phyloP scores from a whole-genome alignment of 1,284 basidiomycete genomes.

The Rhodotorula sp. region DNA sequence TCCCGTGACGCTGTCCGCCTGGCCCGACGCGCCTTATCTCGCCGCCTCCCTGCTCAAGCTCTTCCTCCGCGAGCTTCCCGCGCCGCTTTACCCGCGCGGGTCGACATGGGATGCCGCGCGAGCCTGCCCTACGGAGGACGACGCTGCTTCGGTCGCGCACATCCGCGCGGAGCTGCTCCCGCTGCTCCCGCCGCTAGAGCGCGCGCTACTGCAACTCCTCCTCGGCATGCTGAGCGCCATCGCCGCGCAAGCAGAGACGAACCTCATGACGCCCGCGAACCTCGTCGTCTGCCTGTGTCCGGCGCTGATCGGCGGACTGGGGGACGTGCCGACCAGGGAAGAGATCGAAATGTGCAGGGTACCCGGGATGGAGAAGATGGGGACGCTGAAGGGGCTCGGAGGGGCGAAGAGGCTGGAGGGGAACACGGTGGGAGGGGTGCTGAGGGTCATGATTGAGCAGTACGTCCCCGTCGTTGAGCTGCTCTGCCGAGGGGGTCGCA shows the following conservation, averaged over 20 bases:
- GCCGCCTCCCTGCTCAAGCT: slow-evolving; percentile 43
- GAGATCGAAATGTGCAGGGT: slow-evolving; percentile 32
- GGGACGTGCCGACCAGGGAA: slow-evolving; percentile 14
- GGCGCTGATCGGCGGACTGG: slow-evolving; percentile 34
- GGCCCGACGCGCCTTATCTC: slow-evolving; percentile 39
- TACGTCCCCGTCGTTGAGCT: background rate
- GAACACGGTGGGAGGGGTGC: slow-evolving; percentile 30
- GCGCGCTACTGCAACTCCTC: slow-evolving; percentile 22
- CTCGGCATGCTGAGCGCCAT: slow-evolving; percentile 24
- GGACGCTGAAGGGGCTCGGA: background rate
- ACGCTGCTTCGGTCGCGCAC: slow-evolving; percentile 5
- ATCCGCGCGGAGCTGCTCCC: slow-evolving; percentile 29
- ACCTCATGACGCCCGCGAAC: slow-evolving; percentile 43
- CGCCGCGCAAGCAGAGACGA: slow-evolving; percentile 1
- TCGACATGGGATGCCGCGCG: background rate
- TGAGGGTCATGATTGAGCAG: slow-evolving; percentile 35
- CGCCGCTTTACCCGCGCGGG: slow-evolving; percentile 26
- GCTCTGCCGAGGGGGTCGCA: too few species aligned
- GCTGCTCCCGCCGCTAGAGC: background rate
- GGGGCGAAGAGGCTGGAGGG: background rate
- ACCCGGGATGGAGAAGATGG: slow-evolving; percentile 3
- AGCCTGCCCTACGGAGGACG: slow-evolving; percentile 18
- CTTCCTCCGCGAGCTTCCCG: slow-evolving; percentile 28
- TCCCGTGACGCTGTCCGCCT: slow-evolving; percentile 29
- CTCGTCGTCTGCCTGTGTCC: slow-evolving; percentile 43